Conservation (phyloP, 768 basidiomycete genomes). For the Phaeolepiota aurea region DNA sequence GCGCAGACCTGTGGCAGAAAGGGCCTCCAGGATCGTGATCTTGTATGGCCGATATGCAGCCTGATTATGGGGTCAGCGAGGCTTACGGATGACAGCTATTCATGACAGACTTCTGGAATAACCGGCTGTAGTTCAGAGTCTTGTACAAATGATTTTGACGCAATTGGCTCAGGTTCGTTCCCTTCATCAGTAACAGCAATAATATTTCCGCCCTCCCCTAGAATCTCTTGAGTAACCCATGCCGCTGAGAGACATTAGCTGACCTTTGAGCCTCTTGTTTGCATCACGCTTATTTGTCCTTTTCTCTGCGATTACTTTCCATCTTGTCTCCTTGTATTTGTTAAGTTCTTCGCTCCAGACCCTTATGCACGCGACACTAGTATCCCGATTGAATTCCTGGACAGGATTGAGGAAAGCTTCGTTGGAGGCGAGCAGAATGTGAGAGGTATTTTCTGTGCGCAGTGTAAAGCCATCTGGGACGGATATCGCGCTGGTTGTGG, state of each 20-base stretch:
- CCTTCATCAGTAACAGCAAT: slow-evolving; percentile 2
- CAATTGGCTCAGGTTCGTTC: background rate
- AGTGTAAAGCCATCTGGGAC: slow-evolving; percentile 72
- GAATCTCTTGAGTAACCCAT: background rate
- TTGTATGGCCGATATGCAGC: slow-evolving; percentile 45
- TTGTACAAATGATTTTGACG: background rate
- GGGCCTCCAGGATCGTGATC: slow-evolving; percentile 81
- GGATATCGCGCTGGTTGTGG: slow-evolving; percentile 15
- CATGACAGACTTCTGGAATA: background rate
- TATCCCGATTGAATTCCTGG: slow-evolving; percentile 96
- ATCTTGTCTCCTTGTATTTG: slow-evolving; percentile 52
- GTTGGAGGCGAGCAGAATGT: slow-evolving; percentile 72
- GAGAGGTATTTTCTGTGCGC: slow-evolving; percentile 75
- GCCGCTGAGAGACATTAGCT: no score
- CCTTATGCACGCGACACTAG: slow-evolving; percentile 84
- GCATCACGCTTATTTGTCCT: slow-evolving; percentile 29
- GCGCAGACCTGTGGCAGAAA: slow-evolving; percentile 92
- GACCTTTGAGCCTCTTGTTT: slow-evolving; percentile 37
- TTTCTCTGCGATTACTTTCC: slow-evolving; percentile 44
- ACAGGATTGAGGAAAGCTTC: slow-evolving; percentile 95
- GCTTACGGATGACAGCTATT: background rate
- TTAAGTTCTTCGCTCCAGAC: slow-evolving; percentile 78
- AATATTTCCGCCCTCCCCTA: slow-evolving; percentile 4
- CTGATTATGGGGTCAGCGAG: background rate
- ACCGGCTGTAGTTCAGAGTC: background rate